phyloP scores from a whole-genome alignment of 2,329 filamentous ascomycete species.

The Fusarium pininemorale region DNA sequence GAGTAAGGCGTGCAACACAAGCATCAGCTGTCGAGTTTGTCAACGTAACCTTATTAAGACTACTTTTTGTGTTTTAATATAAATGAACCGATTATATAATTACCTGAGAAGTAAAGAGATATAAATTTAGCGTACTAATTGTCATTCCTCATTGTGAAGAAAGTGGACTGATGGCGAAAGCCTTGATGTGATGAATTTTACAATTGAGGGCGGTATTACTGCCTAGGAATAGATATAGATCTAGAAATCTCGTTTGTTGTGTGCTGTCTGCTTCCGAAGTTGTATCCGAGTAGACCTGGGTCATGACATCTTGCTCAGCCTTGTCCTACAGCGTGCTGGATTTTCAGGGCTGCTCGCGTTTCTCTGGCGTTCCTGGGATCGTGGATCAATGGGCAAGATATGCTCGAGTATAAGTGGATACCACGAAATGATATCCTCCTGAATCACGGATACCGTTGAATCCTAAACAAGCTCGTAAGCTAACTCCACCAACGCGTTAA shows the following conservation, averaged over 20 bases:
- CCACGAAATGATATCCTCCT: background rate
- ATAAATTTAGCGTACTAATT: fast-evolving
- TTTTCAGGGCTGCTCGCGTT: fast-evolving
- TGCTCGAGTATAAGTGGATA: background rate
- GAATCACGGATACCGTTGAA: no score
- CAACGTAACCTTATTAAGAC: no score
- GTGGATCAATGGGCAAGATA: background rate
- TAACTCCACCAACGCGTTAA: background rate
- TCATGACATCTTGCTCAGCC: fast-evolving
- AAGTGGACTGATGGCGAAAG: background rate
- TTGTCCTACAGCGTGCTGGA: background rate
- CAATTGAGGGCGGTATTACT: background rate
- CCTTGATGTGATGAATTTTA: fast-evolving
- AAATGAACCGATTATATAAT: no score
- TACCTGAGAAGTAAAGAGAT: background rate
- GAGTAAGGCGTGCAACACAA: background rate
- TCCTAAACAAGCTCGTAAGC: background rate
- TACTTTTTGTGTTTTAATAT: no score
- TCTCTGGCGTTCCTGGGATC: background rate
- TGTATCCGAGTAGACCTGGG: background rate
- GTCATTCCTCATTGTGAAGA: fast-evolving
- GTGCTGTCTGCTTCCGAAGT: background rate
- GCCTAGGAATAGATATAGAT: background rate
- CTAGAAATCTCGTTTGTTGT: fast-evolving
- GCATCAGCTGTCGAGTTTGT: no score